These are phyloP conservation scores for Bipolaris sorokiniana DNA, from an alignment of 2,329 filamentous ascomycete genomes.

Conservation along the genomic window DNA sequence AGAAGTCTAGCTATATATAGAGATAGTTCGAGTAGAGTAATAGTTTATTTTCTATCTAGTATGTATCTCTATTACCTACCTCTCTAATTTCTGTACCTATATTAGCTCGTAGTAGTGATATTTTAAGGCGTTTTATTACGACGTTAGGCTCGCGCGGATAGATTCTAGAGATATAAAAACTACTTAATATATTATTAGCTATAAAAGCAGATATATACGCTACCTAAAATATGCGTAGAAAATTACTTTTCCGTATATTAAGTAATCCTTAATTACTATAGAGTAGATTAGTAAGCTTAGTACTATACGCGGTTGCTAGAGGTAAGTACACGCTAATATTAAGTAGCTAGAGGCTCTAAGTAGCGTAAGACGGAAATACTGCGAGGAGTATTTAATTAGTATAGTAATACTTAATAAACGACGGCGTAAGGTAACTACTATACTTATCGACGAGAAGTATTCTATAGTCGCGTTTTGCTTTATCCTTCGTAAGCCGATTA, in stretches of 20 bases:
- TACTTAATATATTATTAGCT: not conserved
- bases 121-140: not conserved
- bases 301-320: not conserved
- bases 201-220: not conserved
- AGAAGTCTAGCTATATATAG: too few relatives aligned
- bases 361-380: not conserved
- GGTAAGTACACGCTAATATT: not conserved
- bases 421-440: not conserved
- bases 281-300: not conserved
- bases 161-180: not conserved
- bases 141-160: not conserved
- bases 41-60: too few relatives aligned
- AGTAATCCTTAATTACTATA: not conserved
- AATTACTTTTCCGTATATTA: not conserved
- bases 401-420: not conserved
- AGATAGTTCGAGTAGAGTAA: too few relatives aligned
- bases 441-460: not conserved
- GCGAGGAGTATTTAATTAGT: not conserved
- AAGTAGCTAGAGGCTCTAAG: not conserved
- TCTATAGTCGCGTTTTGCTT: too few relatives aligned
- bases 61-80: not conserved
- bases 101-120: not conserved
- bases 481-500: too few relatives aligned
- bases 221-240: not conserved
- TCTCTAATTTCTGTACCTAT: not conserved